Evolutionary conservation across 805 yeast species (phyloP).

Genomic region (Wickerhamia fluorescens): DNA sequence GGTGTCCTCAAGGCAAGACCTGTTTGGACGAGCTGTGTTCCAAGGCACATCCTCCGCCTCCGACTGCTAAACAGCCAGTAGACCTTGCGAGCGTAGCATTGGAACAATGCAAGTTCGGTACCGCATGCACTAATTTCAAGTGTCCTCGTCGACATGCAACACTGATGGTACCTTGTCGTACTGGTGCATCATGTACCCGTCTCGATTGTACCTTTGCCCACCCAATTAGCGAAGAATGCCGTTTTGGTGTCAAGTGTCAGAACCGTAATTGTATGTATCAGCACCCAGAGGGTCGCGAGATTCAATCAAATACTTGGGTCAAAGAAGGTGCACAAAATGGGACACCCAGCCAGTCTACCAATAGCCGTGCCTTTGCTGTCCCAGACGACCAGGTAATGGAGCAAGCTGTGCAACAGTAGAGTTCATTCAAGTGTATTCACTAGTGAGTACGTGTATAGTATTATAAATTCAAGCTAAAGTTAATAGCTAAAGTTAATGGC

Average conservation of each 20-base stretch:
- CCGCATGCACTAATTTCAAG: constrained; percentile 64
- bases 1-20: constrained; percentile 68
- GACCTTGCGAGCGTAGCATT: constrained; percentile 42
- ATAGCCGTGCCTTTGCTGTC: constrained; percentile 68
- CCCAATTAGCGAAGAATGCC: constrained; percentile 74
- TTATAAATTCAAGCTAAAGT: no score
- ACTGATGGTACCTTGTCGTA: constrained; percentile 68
- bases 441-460: no score
- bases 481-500: no score
- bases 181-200: constrained; percentile 71
- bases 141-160: constrained; percentile 86
- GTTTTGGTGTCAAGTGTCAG: constrained; percentile 69
- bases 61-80: constrained; percentile 31
- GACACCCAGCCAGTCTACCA: constrained; percentile 28
- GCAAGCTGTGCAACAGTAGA: constrained; percentile 17
- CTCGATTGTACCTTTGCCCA: constrained; percentile 79
- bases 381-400: constrained; percentile 70
- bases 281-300: constrained; percentile 73
- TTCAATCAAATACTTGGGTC: constrained; percentile 30
- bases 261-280: constrained; percentile 64
- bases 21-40: constrained; percentile 59
- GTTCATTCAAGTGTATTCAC: no score
- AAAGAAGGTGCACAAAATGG: constrained; percentile 13
- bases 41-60: constrained; percentile 78
- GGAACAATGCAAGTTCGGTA: constrained; percentile 79